Evolutionary conservation across 805 yeast species (phyloP).

Genomic region (Starmera quercuum): DNA sequence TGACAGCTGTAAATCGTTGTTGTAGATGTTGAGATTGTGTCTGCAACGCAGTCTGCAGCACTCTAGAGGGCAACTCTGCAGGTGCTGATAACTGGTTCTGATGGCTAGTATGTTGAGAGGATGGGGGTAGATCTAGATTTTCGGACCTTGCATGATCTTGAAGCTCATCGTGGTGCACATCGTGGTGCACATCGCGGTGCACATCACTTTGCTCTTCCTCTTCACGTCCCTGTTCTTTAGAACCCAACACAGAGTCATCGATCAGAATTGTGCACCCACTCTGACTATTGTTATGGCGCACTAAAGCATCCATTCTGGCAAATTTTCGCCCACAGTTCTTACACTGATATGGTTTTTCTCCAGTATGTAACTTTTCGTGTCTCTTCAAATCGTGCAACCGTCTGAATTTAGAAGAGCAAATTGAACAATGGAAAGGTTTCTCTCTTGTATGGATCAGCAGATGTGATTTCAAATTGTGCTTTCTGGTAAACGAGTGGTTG

Average conservation of each 20-base stretch:
- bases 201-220: neutral
- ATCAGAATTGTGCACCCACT: slow-evolving; percentile 16
- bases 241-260: slow-evolving; percentile 8
- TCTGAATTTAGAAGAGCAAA: slow-evolving; percentile 57
- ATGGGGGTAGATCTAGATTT: no score
- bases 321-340: slow-evolving; percentile 53
- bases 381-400: slow-evolving; percentile 72
- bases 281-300: slow-evolving; percentile 52
- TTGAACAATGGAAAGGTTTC: slow-evolving; percentile 56
- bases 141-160: no score
- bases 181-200: no score
- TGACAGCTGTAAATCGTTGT: no score
- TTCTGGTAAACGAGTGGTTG: slow-evolving; percentile 56
- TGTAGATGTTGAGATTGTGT: no score
- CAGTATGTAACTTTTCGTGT: slow-evolving; percentile 69
- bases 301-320: slow-evolving; percentile 70
- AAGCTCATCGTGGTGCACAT: no score
- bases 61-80: no score
- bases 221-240: no score
- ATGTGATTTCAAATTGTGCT: slow-evolving; percentile 70
- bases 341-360: slow-evolving; percentile 64
- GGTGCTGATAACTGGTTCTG: no score
- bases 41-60: no score
- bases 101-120: no score
- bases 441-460: slow-evolving; percentile 57